Evolutionary conservation across 495 filamentous ascomycete species (phyloP).

Genomic region (Hypoxylon perforatum): DNA sequence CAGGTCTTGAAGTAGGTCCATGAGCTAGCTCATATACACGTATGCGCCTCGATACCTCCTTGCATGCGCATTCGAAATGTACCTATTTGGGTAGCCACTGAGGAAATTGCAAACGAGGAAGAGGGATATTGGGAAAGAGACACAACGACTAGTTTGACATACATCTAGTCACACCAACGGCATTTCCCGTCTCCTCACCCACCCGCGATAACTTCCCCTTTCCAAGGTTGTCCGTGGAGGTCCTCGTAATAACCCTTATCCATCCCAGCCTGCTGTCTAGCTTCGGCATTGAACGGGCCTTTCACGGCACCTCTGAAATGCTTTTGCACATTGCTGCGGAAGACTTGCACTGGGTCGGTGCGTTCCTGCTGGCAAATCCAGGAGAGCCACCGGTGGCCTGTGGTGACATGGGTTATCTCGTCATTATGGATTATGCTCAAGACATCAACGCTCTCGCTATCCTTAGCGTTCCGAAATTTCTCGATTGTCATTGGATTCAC

Average conservation of each 20-base stretch:
- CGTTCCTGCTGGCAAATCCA: slow-evolving; percentile 65
- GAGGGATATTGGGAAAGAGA: no score
- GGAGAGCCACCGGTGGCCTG: slow-evolving; percentile 63
- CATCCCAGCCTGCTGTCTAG: slow-evolving; percentile 61
- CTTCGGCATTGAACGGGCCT: slow-evolving; percentile 63
- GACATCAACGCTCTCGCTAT: slow-evolving; percentile 57
- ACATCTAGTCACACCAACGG: no score
- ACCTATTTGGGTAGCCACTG: no score
- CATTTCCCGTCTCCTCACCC: slow-evolving; percentile 24
- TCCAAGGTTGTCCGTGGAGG: slow-evolving; percentile 38
- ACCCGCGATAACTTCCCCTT: slow-evolving; percentile 42
- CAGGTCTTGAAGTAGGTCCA: no score
- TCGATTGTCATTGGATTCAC: slow-evolving; percentile 66
- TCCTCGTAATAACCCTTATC: slow-evolving; percentile 60
- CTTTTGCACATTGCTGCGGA: slow-evolving; percentile 60
- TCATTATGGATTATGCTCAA: slow-evolving; percentile 65
- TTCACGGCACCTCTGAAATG: slow-evolving; percentile 60
- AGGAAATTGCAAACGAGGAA: no score
- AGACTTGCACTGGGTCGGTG: slow-evolving; percentile 62
- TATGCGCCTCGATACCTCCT: no score
- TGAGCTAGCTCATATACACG: no score
- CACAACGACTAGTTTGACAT: no score
- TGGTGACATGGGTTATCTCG: slow-evolving; percentile 67
- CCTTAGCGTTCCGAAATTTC: slow-evolving; percentile 61
- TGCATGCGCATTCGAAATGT: no score